Evolutionary conservation across 495 filamentous ascomycete genomes (phyloP), one percentile per base, ranked within the genome.

Genomic region (Xylaria longipes): DNA sequence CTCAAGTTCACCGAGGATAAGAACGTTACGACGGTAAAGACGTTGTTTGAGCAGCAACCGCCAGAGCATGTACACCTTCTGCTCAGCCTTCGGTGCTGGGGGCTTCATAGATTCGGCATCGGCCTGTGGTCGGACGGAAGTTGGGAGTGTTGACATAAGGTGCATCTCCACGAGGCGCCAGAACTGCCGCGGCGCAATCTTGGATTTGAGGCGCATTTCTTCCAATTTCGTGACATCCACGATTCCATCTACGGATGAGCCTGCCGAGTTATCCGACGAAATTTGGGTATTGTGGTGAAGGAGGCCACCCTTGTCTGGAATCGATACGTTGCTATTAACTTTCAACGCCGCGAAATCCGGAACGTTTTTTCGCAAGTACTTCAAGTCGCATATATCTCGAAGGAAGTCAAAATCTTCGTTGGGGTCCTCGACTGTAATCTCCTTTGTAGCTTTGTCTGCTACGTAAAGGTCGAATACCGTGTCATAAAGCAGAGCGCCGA

Each of bases 381-480:
- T 84, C 50, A 95, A 86, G 78, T 99, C 96, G 70, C 90, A 90
- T 45, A 91, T 85, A 80, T 98, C 95, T 52, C 96, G 90, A 56
- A 99, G 85, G 69, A 94, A 90, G 79, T 97, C 94, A 74, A 99
- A 99, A 17, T 91, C 90, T 78, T 98, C 95, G 76, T 94, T 98
- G 0, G 96, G 96, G 75, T 98, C 95, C 81, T 99, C 96, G 25
- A 99, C 93, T 0, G 95, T 96, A 73, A 99, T 86, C 79, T 99
- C 96, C 60, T 87, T 82, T 35, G 92, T 89, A 27, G 88, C 87
- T 0, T 87, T 74, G 60, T 91, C 86, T 31, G 84, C 79, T 69
- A 90, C 84, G 77, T 92, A 92, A 71, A 87, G 81, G 0, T 84
- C 78, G 72, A 92, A 91, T 74, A 98, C 92, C 45, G 89, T 85